A percentile compares a stretch with the other conserved stretches of the same genome.
Conservation (phyloP, 225 moss, liverwort and hornwort genomes). For the Straminergon stramineum region DNA sequence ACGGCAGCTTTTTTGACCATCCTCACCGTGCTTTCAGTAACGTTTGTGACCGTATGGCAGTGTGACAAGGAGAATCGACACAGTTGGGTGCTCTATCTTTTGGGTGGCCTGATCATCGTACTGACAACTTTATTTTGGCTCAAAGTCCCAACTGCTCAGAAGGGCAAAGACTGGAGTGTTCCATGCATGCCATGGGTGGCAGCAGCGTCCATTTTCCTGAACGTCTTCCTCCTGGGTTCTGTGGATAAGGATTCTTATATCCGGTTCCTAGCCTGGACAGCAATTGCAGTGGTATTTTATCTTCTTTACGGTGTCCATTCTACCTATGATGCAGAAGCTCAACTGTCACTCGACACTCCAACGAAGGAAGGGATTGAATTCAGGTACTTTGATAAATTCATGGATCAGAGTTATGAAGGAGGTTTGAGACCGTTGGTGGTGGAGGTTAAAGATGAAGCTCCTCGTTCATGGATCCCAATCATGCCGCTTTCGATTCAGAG, state of each 20-base stretch:
- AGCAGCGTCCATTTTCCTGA: conserved; percentile 72
- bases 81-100: conserved; percentile 20
- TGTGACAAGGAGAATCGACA: conserved; percentile 15
- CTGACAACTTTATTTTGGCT: conserved; percentile 40
- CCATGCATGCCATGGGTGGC: conserved; percentile 69
- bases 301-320: conserved; percentile 85
- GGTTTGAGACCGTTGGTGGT: not conserved
- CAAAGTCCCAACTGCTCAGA: conserved; percentile 44
- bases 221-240: conserved; percentile 76
- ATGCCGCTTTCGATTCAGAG: not conserved
- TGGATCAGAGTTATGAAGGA: not conserved
- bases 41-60: conserved; percentile 63
- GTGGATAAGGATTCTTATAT: conserved; percentile 56
- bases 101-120: conserved; percentile 19
- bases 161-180: conserved; percentile 62
- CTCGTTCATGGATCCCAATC: conserved; percentile 2
- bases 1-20: conserved; percentile 46
- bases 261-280: conserved; percentile 70
- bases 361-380: conserved; percentile 12
- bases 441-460: not conserved
- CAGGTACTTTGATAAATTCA: not conserved
- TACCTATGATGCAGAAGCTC: conserved; percentile 54
- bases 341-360: not conserved
- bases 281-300: conserved; percentile 52
- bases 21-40: conserved; percentile 37